Percentiles rank a stretch among this genome's conserved stretches.
phyloP scores from a whole-genome alignment of 2,329 filamentous ascomycete genomes.

The Ploettnerulaceae sp. region DNA sequence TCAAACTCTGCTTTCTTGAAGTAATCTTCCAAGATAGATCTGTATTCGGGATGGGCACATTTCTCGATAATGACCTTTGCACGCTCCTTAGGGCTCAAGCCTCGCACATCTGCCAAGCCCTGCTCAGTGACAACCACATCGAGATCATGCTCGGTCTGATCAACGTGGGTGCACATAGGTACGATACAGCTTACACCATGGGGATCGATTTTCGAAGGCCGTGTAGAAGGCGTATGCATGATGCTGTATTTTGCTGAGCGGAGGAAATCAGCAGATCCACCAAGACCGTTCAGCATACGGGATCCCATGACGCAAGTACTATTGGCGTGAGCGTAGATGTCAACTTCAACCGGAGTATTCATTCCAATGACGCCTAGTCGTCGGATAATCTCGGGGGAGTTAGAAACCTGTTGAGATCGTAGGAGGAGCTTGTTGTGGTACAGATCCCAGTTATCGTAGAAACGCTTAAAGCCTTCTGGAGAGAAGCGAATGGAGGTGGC shows the following conservation, averaged over 20 bases:
- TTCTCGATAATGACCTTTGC: slow-evolving; percentile 82
- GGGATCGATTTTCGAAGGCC: slow-evolving; percentile 77
- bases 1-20: slow-evolving; percentile 82
- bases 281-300: slow-evolving; percentile 82
- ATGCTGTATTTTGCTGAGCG: slow-evolving; percentile 77
- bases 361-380: slow-evolving; percentile 85
- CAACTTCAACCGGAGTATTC: slow-evolving; percentile 92
- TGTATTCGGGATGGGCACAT: slow-evolving; percentile 81
- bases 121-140: slow-evolving; percentile 76
- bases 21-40: slow-evolving; percentile 76
- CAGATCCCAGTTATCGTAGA: slow-evolving; percentile 78
- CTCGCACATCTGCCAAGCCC: slow-evolving; percentile 80
- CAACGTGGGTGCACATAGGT: slow-evolving; percentile 89
- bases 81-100: slow-evolving; percentile 72
- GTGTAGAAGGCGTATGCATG: slow-evolving; percentile 85
- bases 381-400: slow-evolving; percentile 86
- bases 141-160: slow-evolving; percentile 90
- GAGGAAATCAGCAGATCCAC: slow-evolving; percentile 78
- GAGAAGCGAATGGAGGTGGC: slow-evolving; percentile 89
- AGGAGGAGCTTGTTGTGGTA: slow-evolving; percentile 81
- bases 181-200: slow-evolving; percentile 81
- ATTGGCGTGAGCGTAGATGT: slow-evolving; percentile 93
- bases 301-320: slow-evolving; percentile 83
- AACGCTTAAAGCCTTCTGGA: slow-evolving; percentile 83
- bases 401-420: slow-evolving; percentile 82